Percentiles rank a stretch among this genome's conserved stretches.
phyloP scores from a whole-genome alignment of 306 rosid genomes.

The Vicia villosa region DNA sequence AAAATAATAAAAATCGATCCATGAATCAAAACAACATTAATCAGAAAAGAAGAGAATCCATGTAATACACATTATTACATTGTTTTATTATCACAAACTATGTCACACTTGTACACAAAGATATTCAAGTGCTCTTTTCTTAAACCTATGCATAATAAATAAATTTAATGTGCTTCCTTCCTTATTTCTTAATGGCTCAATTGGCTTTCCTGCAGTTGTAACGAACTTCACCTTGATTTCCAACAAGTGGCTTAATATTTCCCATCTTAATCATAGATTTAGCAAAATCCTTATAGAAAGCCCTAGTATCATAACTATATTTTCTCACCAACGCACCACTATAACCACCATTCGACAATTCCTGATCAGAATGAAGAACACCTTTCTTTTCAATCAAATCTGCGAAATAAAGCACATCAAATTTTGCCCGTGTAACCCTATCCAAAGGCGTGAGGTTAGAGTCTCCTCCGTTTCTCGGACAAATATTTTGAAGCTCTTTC shows the following conservation, averaged over 20 bases:
- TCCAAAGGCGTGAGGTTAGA: constrained; percentile 49
- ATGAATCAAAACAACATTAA: neutral
- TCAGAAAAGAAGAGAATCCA: neutral
- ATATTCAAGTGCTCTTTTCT: neutral
- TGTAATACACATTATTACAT: neutral
- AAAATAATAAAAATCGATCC: neutral
- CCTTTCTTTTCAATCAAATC: constrained; percentile 41
- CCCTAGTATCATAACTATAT: constrained; percentile 16
- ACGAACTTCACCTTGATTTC: constrained; percentile 49
- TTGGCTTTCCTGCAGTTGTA: constrained; percentile 43
- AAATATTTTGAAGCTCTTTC: neutral
- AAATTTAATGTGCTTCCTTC: neutral
- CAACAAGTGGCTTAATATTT: constrained; percentile 51
- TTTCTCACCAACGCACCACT: constrained; percentile 35
- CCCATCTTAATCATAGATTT: constrained; percentile 57
- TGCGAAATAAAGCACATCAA: constrained; percentile 33
- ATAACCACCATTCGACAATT: constrained; percentile 45
- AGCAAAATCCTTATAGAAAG: constrained; percentile 39
- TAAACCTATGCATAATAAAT: neutral
- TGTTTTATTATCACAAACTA: neutral
- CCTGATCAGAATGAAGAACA: constrained; percentile 55
- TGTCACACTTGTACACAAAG: neutral
- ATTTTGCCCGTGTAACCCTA: constrained; percentile 1
- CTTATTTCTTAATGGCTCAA: neutral
- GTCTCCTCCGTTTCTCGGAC: constrained; percentile 50